Percentiles rank a stretch among this genome's conserved stretches.
These are phyloP conservation scores for Adansonia digitata DNA, from an alignment of 345 rosid genomes.

Conservation along the genomic window DNA sequence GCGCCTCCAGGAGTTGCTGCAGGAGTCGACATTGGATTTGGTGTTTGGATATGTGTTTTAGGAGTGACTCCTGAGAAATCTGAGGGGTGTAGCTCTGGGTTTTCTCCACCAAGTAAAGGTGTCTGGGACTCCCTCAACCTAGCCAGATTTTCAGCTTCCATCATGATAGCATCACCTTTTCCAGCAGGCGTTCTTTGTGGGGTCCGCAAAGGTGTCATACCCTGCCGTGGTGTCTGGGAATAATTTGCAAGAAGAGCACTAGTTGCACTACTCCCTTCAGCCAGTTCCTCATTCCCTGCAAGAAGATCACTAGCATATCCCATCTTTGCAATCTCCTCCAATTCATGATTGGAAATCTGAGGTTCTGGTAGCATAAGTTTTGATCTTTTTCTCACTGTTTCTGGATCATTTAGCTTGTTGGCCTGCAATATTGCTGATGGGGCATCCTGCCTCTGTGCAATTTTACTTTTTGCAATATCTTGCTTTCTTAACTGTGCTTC, in stretches of 20 bases:
- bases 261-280: constrained; percentile 88
- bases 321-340: constrained; percentile 97
- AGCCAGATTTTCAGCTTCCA: constrained; percentile 97
- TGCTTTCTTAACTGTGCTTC: constrained; percentile 85
- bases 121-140: constrained; percentile 95
- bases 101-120: constrained; percentile 91
- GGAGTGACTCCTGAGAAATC: constrained; percentile 99
- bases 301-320: constrained; percentile 91
- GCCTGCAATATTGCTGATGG: constrained; percentile 94
- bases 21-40: constrained; percentile 89
- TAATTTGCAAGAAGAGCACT: constrained; percentile 88
- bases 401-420: constrained; percentile 94
- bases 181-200: constrained; percentile 97
- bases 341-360: constrained; percentile 89
- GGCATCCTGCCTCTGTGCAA: constrained; percentile 90
- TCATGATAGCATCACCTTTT: constrained; percentile 94
- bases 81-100: constrained; percentile 98
- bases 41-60: constrained; percentile 80
- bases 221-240: constrained; percentile 77
- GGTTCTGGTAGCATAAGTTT: constrained; percentile 97
- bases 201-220: constrained; percentile 80
- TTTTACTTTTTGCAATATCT: constrained; percentile 80
- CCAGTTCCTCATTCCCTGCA: constrained; percentile 75
- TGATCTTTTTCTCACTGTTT: constrained; percentile 89
- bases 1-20: constrained; percentile 83